Evolutionary conservation across 805 yeast species (phyloP).

Genomic region (Wickerhamiella brachini): DNA sequence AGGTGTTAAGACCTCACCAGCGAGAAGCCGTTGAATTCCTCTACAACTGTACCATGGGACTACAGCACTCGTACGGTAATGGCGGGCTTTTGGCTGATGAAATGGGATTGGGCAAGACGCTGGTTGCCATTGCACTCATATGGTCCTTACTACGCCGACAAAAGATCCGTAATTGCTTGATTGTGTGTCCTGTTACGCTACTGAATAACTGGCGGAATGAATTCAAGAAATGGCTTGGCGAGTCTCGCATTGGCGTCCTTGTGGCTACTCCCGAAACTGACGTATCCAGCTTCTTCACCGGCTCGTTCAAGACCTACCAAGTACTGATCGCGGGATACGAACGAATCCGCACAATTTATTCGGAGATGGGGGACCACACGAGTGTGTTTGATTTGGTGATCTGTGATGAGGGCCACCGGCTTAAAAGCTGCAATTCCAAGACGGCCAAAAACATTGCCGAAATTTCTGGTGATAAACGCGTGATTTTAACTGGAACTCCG

Average conservation of each 20-base stretch:
- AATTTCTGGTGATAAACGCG: conserved; percentile 40
- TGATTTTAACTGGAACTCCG: conserved; percentile 79
- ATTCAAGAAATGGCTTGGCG: conserved; percentile 77
- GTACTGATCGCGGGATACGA: conserved; percentile 83
- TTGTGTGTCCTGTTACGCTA: conserved; percentile 86
- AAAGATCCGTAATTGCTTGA: conserved; percentile 41
- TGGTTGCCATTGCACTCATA: conserved; percentile 68
- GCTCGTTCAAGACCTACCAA: conserved; percentile 58
- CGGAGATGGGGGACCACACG: conserved; percentile 3
- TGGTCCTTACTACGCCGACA: conserved; percentile 58
- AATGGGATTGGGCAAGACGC: conserved; percentile 90
- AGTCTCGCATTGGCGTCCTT: conserved; percentile 50
- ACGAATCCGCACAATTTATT: conserved; percentile 39
- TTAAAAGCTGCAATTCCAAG: conserved; percentile 64
- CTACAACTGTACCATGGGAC: conserved; percentile 72
- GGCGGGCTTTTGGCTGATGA: conserved; percentile 92
- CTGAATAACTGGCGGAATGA: conserved; percentile 80
- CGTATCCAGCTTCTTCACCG: conserved; percentile 29
- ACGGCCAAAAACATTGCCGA: conserved; percentile 47
- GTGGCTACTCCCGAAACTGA: conserved; percentile 43
- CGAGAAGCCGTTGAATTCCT: conserved; percentile 69
- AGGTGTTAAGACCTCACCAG: conserved; percentile 67
- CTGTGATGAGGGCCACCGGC: conserved; percentile 92
- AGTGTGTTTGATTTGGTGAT: conserved; percentile 50
- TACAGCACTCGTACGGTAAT: conserved; percentile 31